phyloP scores from a whole-genome alignment of 2,329 filamentous ascomycete species.

The Metarhizium album region DNA sequence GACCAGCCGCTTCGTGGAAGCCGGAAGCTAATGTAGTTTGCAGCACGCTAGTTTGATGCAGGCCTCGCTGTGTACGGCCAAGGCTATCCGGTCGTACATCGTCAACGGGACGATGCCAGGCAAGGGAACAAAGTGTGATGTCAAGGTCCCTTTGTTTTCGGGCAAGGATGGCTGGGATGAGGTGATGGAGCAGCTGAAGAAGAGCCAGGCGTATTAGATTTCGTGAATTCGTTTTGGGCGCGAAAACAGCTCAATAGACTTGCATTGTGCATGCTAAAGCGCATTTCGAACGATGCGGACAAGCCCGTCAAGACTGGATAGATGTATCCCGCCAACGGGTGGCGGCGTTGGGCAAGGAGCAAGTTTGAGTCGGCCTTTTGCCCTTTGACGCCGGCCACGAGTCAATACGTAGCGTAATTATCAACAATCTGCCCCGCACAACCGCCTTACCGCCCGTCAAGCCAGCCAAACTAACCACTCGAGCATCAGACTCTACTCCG shows the following conservation, averaged over 20 bases:
- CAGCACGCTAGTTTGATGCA: slow-evolving; percentile 10
- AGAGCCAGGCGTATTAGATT: neutral
- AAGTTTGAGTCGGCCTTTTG: too few species aligned
- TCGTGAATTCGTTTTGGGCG: too few species aligned
- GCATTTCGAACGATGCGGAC: too few species aligned
- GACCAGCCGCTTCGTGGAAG: neutral
- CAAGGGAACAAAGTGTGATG: slow-evolving; percentile 9
- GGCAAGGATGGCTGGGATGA: slow-evolving; percentile 10
- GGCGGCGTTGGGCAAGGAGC: too few species aligned
- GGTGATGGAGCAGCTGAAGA: slow-evolving; percentile 5
- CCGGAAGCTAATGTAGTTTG: neutral
- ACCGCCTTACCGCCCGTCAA: too few species aligned
- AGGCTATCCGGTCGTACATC: slow-evolving; percentile 10
- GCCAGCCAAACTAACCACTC: slow-evolving; percentile 2
- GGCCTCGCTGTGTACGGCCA: slow-evolving; percentile 9
- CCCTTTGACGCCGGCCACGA: too few species aligned
- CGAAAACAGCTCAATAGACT: too few species aligned
- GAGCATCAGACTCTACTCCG: slow-evolving; percentile 4
- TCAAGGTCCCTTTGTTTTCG: slow-evolving; percentile 7
- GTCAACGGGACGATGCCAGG: slow-evolving; percentile 9
- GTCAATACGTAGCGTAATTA: too few species aligned
- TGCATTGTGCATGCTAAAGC: too few species aligned
- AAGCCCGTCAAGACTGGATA: too few species aligned
- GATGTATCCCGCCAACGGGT: too few species aligned
- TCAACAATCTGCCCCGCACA: too few species aligned